Base-by-base conservation (phyloP, 2,329 filamentous ascomycete genomes). In the Hypoxylon sp. region DNA sequence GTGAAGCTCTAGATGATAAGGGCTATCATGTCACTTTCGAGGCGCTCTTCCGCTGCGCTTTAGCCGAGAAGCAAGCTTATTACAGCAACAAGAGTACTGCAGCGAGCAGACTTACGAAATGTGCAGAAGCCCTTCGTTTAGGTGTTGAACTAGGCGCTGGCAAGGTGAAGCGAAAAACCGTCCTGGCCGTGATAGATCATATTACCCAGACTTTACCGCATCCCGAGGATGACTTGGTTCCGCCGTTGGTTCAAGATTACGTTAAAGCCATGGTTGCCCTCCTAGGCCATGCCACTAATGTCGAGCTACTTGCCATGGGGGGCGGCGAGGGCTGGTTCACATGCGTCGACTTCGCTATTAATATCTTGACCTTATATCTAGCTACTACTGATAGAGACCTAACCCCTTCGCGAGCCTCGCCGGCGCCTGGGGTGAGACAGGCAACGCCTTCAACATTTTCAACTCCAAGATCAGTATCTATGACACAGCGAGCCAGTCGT, bases 1-100 rank as follows among this genome's bases (percentile, higher is more conserved):
- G 65, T 20, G 51, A 61, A 5, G 58, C 54, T 15, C 75, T 96
- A 23, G 81, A 80, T 34, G 90, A 96, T 67, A 89, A 88, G 67
- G 81, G 82, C n/a, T 96, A 89, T 61, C 88, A 94, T 65, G 81
- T 82, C 51, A 84, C 97, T 31, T 90, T 90, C 62, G 91, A 97
- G 64, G 81, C 83, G 1, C 75, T 97, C 2, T 96, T 97, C 66
- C 79, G 81, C 44, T 87, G 80, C 65, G 81, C 81, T 1, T 69
- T 86, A 12, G 71, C 78, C 9, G 91, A 96, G 61, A 91, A 90
- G 66, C 76, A 84, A 7, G 68, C 72, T 12, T 88, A 83, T 58
- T 78, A 82, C 47, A 80, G 80, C 46, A 77, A 78, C 8, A 79
- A 76, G 57, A 77, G 73, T 49, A 65, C 62, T 7, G 59, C 62